Base-by-base conservation (phyloP, 2,329 filamentous ascomycete species). In the Parafenestella ontariensis region DNA sequence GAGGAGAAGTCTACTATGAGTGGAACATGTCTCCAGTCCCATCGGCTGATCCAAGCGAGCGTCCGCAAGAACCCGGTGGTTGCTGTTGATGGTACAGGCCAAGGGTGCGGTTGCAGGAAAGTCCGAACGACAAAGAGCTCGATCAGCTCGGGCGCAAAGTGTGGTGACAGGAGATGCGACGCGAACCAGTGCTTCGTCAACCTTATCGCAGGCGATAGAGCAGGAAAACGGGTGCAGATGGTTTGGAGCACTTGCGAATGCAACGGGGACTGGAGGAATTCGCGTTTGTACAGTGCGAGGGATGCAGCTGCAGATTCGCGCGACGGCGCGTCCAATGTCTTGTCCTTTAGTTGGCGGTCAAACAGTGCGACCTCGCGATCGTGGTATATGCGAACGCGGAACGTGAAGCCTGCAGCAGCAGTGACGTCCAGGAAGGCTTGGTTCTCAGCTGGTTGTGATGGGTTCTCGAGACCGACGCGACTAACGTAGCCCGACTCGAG, bases 131-230 rank as follows among this genome's bases (percentile, higher is more conserved):
- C 90, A 44, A 97, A 79, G 15, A 99, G 84, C 77, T 99, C 95
- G 55, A 97, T 84, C 41, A 96, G 80, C 72, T 96, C 92, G 29
- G 91, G 87, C 26, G 84, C 82, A 63, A 98, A 82, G 73, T 97
- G 90, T 13, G 83, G 83, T 3, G 85, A 81, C 8, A 99, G 85
- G 62, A 96, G 88, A 73, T 99, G 95, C 2, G 85, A 83, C 60
- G 86, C 84, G 75, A 96, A 95, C 95, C 95, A 99, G 69, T 87
- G 85, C 79, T 98, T 98, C 40, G 90, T 83, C 2, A 98, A 81
- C 17, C 94, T 87, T 58, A 97, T 91, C 0, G 92, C 89, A 2
- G 89, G 86, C 0, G 92, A 96, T 6, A 99, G 80, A 1, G 91
- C 83, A 1, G 89, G 89, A 63, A 92, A 89, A 3, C 92, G 86